Evolutionary conservation across 2,329 filamentous ascomycete genomes (phyloP).

Genomic region (Pseudogymnoascus pannorum): DNA sequence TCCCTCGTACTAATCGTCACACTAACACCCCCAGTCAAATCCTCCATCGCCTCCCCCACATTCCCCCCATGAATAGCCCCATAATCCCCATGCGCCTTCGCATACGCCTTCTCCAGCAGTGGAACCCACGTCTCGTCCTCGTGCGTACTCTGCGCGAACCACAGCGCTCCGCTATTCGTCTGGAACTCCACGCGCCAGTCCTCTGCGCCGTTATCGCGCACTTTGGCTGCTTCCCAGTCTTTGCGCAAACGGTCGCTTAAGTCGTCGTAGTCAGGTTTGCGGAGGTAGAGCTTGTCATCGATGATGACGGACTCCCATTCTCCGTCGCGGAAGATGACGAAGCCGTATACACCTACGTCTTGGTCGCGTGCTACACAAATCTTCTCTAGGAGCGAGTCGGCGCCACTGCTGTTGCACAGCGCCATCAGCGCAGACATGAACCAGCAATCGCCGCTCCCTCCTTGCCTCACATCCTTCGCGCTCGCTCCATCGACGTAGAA

Average conservation of each 20-base stretch:
- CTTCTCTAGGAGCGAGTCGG: slow-evolving; percentile 40
- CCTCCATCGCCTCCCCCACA: slow-evolving; percentile 45
- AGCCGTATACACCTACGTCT: slow-evolving; percentile 76
- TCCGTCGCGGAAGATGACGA: slow-evolving; percentile 79
- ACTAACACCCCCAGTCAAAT: slow-evolving; percentile 62
- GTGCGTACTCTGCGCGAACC: slow-evolving; percentile 69
- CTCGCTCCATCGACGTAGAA: slow-evolving; percentile 74
- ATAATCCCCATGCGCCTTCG: slow-evolving; percentile 78
- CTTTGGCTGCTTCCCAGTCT: slow-evolving; percentile 17
- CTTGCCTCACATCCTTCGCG: slow-evolving; percentile 72
- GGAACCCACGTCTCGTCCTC: slow-evolving; percentile 79
- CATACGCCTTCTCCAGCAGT: slow-evolving; percentile 73
- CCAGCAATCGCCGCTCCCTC: slow-evolving; percentile 77
- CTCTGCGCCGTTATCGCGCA: slow-evolving; percentile 46
- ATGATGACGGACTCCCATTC: slow-evolving; percentile 88
- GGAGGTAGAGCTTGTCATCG: slow-evolving; percentile 82
- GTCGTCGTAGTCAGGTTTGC: slow-evolving; percentile 73
- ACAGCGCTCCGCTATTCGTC: slow-evolving; percentile 63
- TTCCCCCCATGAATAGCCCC: slow-evolving; percentile 67
- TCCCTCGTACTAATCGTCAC: slow-evolving; percentile 61
- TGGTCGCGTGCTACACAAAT: slow-evolving; percentile 31
- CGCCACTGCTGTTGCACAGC: slow-evolving; percentile 42
- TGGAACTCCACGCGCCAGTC: slow-evolving; percentile 42
- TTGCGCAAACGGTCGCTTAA: slow-evolving; percentile 44
- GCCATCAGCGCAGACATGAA: slow-evolving; percentile 74